These are phyloP conservation scores for Strobilomyces echinocephalus DNA, from an alignment of 768 basidiomycete species.

Conservation along the genomic window DNA sequence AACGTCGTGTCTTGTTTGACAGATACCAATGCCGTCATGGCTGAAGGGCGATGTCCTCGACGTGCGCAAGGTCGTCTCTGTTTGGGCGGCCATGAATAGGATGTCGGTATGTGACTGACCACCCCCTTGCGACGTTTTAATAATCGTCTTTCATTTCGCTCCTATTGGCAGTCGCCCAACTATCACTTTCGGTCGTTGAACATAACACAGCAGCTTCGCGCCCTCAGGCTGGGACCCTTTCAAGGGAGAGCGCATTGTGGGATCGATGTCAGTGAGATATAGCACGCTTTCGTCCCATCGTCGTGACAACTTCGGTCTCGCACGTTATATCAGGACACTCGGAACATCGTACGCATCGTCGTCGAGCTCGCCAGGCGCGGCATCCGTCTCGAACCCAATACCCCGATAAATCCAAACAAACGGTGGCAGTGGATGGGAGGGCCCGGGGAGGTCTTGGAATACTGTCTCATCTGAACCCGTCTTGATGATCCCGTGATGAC, in stretches of 20 bases:
- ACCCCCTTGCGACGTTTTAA: neutral
- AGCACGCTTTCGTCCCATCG: neutral
- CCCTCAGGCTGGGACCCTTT: conserved; percentile 70
- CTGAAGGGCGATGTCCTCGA: conserved; percentile 71
- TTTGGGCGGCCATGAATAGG: conserved; percentile 32
- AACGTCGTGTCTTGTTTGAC: conserved; percentile 14
- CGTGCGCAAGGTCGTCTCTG: conserved; percentile 55
- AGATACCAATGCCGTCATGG: conserved; percentile 72
- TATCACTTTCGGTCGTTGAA: conserved; percentile 42
- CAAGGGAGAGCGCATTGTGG: conserved; percentile 84
- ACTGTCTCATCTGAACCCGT: conserved; percentile 21
- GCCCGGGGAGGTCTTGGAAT: conserved; percentile 60
- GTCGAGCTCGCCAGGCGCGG: conserved; percentile 70
- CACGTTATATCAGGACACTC: conserved; percentile 60
- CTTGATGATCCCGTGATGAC: conserved; percentile 10
- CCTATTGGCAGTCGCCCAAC: conserved; percentile 13
- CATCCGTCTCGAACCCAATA: conserved; percentile 68
- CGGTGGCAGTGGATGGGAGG: conserved; percentile 89
- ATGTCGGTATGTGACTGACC: conserved; percentile 12
- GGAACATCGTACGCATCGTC: conserved; percentile 82
- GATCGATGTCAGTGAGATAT: conserved; percentile 67
- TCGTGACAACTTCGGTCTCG: conserved; percentile 3
- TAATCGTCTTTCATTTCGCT: neutral
- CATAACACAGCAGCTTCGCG: conserved; percentile 68
- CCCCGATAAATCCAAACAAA: conserved; percentile 55